Base-by-base conservation (phyloP, 2,329 filamentous ascomycete species). In the Hypoxylon rubiginosum region DNA sequence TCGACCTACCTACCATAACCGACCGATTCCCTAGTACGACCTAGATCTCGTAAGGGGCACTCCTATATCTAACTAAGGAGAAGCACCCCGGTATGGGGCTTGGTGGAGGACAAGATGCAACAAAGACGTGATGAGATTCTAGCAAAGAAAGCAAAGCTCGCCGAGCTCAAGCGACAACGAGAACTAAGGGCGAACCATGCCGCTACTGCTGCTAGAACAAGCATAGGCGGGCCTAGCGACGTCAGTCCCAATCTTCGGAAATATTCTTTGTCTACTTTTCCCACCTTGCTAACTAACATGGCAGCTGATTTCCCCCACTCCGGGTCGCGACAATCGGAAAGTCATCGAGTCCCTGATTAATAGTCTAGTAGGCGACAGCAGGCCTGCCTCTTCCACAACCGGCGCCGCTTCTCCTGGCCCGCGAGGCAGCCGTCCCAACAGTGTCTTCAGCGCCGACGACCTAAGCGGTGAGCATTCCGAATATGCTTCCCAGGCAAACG, bases 71-170 rank as follows among this genome's bases (percentile, higher is more conserved):
- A 36, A 58, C 50, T 32, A 36, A 58, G 41, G 66, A 8, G 39
- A 63, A 32, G 17, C 45, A 62, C 79, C 80, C 78, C 80, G 83
- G 78, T 62, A 87, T 86, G 85, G 82, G 83, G 80, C 75, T 79
- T 74, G 76, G 74, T 74, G 78, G 73, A 76, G 68, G 76, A 67
- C 79, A 82, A 76, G 72, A 91, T 91, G 85, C 89, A 91, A 82
- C 91, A 94, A 85, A 91, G 94, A 75, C 92, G 93, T 84, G 94
- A 97, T 84, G 96, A 99, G 84, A 97, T 99, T 73, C 85, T 96
- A 74, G 94, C 94, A 73, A 99, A 99, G 84, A 95, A 93, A 85
- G 95, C 94, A 69, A 97, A 96, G 85, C 93, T 99, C 75, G 94
- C 93, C 53, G 96, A 98, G 86, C 87, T 99, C 71, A 97, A 97